Conservation (phyloP, 441 rosid genomes). For the Eutrema salsugineum region DNA sequence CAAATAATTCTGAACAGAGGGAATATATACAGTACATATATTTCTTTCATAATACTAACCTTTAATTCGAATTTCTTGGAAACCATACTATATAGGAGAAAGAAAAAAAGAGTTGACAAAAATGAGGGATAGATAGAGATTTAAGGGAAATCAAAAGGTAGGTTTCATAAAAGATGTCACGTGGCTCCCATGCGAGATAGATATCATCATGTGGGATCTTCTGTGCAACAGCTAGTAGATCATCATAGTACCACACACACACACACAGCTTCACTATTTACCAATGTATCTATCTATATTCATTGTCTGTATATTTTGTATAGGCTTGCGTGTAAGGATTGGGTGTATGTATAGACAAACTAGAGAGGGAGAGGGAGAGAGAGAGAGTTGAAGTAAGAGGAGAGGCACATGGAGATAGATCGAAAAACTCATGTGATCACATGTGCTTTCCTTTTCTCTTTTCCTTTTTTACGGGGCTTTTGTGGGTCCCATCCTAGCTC, state of each 20-base stretch:
- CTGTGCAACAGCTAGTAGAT: constrained; percentile 24
- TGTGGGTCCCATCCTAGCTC: not conserved
- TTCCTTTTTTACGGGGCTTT: constrained; percentile 28
- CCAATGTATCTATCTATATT: not conserved
- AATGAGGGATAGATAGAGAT: not conserved
- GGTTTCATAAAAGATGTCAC: constrained; percentile 27
- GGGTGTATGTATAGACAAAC: not conserved
- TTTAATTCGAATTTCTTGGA: not conserved
- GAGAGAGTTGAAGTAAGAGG: not conserved
- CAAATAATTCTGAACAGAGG: too few species aligned
- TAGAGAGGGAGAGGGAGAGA: not conserved
- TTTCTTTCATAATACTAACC: not conserved
- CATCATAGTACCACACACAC: constrained; percentile 22
- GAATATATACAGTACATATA: too few species aligned
- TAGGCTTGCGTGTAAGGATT: not conserved
- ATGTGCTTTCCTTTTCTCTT: constrained; percentile 45
- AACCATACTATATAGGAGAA: not conserved
- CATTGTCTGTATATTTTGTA: not conserved
- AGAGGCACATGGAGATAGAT: constrained; percentile 51
- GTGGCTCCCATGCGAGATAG: constrained; percentile 42
- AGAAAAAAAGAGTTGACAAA: constrained; percentile 23
- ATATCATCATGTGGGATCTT: constrained; percentile 33
- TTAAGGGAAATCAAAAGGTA: constrained; percentile 15
- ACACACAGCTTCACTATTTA: constrained; percentile 16
- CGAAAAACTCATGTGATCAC: constrained; percentile 63